Evolutionary conservation across 352 stramenopile species (phyloP).

Genomic region (Globisporangium cystogenes): DNA sequence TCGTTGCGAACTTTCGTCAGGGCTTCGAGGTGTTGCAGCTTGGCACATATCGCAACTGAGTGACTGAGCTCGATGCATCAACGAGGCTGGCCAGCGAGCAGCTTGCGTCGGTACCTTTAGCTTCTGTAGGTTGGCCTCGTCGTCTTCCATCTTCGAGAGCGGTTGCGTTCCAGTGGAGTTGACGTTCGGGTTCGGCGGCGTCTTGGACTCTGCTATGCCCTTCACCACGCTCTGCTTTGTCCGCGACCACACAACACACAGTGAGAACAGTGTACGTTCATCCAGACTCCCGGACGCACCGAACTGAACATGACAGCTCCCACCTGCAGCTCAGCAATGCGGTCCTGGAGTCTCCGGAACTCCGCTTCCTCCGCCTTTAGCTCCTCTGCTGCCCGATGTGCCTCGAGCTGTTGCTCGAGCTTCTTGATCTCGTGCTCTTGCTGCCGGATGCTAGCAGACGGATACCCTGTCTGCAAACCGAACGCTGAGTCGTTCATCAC

Average conservation of each 20-base stretch:
- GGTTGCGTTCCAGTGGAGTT: background rate
- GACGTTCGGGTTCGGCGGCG: background rate
- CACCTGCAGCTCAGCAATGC: conserved; percentile 9
- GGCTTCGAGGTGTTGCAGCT: conserved; percentile 36
- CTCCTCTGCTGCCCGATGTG: conserved; percentile 4
- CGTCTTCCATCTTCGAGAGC: conserved; percentile 4
- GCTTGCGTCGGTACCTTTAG: conserved; percentile 24
- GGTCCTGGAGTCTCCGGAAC: conserved; percentile 11
- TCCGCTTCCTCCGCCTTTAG: conserved; percentile 8
- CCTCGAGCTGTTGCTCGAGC: conserved; percentile 13
- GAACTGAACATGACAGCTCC: too few relatives aligned
- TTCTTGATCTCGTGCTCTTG: conserved; percentile 14
- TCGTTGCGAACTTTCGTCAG: conserved; percentile 47
- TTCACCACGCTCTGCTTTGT: conserved; percentile 1
- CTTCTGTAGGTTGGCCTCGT: conserved; percentile 28
- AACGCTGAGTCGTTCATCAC: background rate
- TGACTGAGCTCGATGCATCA: background rate
- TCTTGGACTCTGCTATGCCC: conserved; percentile 12
- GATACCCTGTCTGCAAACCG: background rate
- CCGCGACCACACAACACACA: background rate
- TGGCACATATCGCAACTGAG: background rate
- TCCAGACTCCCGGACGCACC: too few relatives aligned
- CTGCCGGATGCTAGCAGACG: conserved; percentile 1
- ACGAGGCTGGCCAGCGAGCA: background rate
- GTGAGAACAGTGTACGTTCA: background rate